Evolutionary conservation across 2,329 filamentous ascomycete species (phyloP).

Genomic region (Pseudogymnoascus sp.): DNA sequence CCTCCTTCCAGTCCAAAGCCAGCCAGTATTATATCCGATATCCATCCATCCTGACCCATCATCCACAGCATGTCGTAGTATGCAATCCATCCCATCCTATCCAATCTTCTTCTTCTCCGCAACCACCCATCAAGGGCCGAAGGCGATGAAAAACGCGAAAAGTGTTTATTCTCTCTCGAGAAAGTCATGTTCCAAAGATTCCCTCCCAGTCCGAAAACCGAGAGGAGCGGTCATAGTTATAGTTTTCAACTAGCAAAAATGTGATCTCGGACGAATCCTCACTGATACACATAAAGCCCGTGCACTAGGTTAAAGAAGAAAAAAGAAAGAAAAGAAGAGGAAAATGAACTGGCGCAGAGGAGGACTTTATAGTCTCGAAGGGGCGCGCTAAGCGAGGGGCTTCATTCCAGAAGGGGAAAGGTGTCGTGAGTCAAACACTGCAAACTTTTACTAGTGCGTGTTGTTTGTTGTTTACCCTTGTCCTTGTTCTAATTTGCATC

Average conservation of each 20-base stretch:
- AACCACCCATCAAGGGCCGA: constrained; percentile 36
- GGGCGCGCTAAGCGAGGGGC: not conserved
- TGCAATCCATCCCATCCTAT: not conserved
- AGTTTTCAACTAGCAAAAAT: constrained; percentile 65
- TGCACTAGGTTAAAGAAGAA: constrained; percentile 10
- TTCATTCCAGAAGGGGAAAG: not conserved
- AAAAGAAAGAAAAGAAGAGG: constrained; percentile 12
- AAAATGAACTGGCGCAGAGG: not conserved
- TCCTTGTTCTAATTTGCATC: not conserved
- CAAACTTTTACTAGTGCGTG: constrained; percentile 4
- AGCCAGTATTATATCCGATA: not conserved
- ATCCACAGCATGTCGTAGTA: not conserved
- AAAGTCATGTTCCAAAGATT: constrained; percentile 62
- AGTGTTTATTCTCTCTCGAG: constrained; percentile 27
- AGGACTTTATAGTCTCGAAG: not conserved
- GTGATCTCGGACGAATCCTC: constrained; percentile 80
- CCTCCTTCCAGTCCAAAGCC: not conserved
- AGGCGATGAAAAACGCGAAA: constrained; percentile 43
- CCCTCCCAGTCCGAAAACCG: constrained; percentile 60
- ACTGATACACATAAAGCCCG: constrained; percentile 74
- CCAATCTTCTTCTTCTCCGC: constrained; percentile 43
- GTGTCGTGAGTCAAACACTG: not conserved
- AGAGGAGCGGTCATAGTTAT: constrained; percentile 60
- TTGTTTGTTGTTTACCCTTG: not conserved
- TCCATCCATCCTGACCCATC: not conserved